These are phyloP conservation scores for Telfairia occidentalis DNA, from an alignment of 331 rosid species.

Conservation along the genomic window DNA sequence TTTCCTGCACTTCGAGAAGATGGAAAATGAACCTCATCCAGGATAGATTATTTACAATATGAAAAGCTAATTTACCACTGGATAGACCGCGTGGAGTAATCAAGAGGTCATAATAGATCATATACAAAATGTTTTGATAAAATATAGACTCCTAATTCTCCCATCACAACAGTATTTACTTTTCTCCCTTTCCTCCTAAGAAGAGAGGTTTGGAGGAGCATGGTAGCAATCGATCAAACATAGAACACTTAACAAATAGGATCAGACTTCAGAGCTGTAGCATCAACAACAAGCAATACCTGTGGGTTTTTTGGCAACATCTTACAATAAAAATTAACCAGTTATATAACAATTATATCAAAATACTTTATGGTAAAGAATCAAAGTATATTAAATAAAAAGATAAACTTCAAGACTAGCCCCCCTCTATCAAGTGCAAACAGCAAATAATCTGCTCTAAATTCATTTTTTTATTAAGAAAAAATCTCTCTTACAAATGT, in stretches of 20 bases:
- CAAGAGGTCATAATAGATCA: background rate
- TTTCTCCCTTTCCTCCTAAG: background rate
- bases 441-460: background rate
- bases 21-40: background rate
- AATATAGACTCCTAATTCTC: background rate
- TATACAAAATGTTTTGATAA: background rate
- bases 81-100: background rate
- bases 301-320: background rate
- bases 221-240: background rate
- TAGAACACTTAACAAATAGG: background rate
- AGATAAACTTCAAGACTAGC: background rate
- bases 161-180: background rate
- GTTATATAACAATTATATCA: background rate
- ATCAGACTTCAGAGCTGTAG: background rate
- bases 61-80: background rate
- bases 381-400: background rate
- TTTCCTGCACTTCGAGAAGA: constrained; percentile 49
- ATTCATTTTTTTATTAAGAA: background rate
- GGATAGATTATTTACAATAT: background rate
- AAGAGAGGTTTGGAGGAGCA: background rate
- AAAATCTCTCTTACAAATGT: background rate
- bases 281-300: background rate
- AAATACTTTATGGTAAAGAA: background rate
- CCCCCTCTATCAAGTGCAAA: background rate
- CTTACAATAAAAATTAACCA: background rate